Conservation (phyloP, 495 filamentous ascomycete species). For the Podospora tetraspora region DNA sequence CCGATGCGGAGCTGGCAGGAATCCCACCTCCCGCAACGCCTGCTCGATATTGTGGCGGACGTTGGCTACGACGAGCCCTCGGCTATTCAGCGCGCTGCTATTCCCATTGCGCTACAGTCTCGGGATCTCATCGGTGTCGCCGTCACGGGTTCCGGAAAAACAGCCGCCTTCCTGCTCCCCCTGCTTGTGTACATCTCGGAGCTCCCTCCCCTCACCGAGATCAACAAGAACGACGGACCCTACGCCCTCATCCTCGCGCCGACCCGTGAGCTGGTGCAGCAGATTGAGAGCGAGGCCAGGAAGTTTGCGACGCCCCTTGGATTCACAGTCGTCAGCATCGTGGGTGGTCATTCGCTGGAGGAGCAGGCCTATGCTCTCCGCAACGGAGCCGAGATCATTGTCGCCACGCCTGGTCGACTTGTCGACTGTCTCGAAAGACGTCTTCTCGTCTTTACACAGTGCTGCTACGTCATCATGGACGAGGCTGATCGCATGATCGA, state of each 20-base stretch:
- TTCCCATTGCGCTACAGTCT: slow-evolving; percentile 89
- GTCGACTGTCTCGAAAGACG: slow-evolving; percentile 95
- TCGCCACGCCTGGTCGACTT: slow-evolving; percentile 93
- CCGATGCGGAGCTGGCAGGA: slow-evolving; percentile 96
- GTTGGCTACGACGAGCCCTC: slow-evolving; percentile 94
- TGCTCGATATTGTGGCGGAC: slow-evolving; percentile 76
- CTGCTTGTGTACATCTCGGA: slow-evolving; percentile 96
- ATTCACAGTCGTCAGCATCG: slow-evolving; percentile 94
- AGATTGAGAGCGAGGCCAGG: slow-evolving; percentile 91
- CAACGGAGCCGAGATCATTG: slow-evolving; percentile 97
- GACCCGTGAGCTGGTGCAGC: slow-evolving; percentile 96
- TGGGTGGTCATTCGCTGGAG: slow-evolving; percentile 92
- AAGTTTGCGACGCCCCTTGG: slow-evolving; percentile 90
- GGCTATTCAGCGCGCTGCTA: slow-evolving; percentile 87
- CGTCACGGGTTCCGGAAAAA: slow-evolving; percentile 98
- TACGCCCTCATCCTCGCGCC: slow-evolving; percentile 96
- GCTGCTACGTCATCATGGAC: slow-evolving; percentile 95
- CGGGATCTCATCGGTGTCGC: slow-evolving; percentile 96
- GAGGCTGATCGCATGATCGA: slow-evolving; percentile 99
- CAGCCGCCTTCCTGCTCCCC: slow-evolving; percentile 89
- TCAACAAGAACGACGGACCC: slow-evolving; percentile 90
- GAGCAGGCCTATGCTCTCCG: slow-evolving; percentile 90
- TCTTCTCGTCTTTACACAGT: slow-evolving; percentile 85
- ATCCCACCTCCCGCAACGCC: slow-evolving; percentile 68
- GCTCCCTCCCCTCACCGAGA: slow-evolving; percentile 75